Conservation (phyloP, 192 early-diverging fungal species). For the Podila clonocystis region DNA sequence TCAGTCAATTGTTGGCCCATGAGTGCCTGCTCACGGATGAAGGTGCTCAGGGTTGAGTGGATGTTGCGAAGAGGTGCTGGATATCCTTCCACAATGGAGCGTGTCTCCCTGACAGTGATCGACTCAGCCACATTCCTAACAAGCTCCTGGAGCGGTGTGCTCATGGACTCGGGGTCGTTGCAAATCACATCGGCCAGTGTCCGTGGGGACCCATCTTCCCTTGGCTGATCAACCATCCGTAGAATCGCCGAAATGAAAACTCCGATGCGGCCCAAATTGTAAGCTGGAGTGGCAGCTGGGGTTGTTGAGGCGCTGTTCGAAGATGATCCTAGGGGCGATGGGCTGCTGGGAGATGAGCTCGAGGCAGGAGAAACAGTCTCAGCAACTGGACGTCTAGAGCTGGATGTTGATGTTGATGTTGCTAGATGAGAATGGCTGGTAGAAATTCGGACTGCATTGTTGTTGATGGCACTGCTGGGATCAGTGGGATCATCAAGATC, state of each 20-base stretch:
- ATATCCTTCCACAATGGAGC: constrained; percentile 42
- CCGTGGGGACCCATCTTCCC: constrained; percentile 46
- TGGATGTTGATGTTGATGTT: neutral
- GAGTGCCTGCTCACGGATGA: constrained; percentile 42
- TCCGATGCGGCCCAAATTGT: constrained; percentile 49
- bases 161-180: constrained; percentile 30
- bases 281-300: constrained; percentile 27
- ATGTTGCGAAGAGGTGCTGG: constrained; percentile 48
- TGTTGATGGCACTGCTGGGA: neutral
- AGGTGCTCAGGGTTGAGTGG: constrained; percentile 31
- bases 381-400: neutral
- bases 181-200: constrained; percentile 50
- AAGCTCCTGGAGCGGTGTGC: constrained; percentile 33
- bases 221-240: constrained; percentile 52
- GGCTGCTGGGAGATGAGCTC: constrained; percentile 40
- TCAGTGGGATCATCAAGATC: neutral
- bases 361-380: constrained; percentile 22
- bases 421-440: neutral
- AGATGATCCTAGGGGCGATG: constrained; percentile 23
- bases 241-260: constrained; percentile 47
- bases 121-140: constrained; percentile 45
- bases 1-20: constrained; percentile 46
- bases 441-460: neutral
- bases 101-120: constrained; percentile 41
- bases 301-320: neutral